Percentiles rank a stretch among this genome's conserved stretches.
Evolutionary conservation across 148 eudicot species (phyloP).

Genomic region (Camellia lanceoleosa): DNA sequence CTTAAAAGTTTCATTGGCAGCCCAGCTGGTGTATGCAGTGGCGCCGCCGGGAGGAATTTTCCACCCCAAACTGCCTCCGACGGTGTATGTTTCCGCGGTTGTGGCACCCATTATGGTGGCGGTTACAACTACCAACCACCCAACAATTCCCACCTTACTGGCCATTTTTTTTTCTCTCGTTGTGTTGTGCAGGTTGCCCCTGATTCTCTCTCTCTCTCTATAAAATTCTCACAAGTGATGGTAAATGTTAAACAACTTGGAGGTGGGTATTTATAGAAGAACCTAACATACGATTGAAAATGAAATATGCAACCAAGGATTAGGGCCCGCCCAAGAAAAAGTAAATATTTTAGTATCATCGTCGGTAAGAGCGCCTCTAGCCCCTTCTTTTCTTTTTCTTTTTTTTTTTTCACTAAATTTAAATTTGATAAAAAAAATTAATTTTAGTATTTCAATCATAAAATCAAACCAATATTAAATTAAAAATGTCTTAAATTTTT

Average conservation of each 20-base stretch:
- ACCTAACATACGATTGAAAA: no score
- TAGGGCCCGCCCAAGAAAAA: no score
- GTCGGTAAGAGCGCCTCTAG: no score
- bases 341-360: no score
- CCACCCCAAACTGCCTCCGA: slow-evolving; percentile 9
- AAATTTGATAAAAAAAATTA: no score
- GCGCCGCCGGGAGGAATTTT: not conserved
- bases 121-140: not conserved
- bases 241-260: not conserved
- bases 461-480: no score
- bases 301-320: no score
- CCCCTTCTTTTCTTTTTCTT: no score
- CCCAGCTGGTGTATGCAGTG: not conserved
- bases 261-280: not conserved
- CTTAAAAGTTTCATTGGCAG: not conserved
- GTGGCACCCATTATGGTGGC: not conserved
- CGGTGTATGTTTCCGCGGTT: not conserved
- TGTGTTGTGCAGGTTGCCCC: slow-evolving; percentile 6
- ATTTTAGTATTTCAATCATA: no score
- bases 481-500: no score
- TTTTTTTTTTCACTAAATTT: no score
- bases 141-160: not conserved
- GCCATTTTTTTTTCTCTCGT: not conserved
- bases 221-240: not conserved
- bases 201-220: not conserved